phyloP scores from a whole-genome alignment of 2,329 filamentous ascomycete species.

The Sporothrix dimorphospora region DNA sequence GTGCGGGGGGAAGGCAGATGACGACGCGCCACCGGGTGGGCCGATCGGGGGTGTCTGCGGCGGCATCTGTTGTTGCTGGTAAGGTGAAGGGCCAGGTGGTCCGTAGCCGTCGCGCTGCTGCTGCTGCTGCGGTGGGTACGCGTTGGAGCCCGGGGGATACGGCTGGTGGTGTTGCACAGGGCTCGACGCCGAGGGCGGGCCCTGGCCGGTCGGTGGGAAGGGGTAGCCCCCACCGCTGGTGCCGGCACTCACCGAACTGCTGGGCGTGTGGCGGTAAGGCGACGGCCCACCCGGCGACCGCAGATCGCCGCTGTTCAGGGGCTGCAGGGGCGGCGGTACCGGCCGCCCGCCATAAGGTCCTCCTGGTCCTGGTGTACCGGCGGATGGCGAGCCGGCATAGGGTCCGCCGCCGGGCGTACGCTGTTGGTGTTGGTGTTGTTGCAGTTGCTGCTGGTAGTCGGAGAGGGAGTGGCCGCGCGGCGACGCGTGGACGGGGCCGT shows the following conservation, averaged over 20 bases:
- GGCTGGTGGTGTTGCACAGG: conserved; percentile 57
- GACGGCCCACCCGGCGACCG: conserved; percentile 56
- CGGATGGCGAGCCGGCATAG: conserved; percentile 43
- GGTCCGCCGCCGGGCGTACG: conserved; percentile 38
- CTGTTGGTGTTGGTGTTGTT: conserved; percentile 30
- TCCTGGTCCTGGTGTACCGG: conserved; percentile 35
- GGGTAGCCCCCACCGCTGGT: conserved; percentile 52
- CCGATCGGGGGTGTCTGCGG: conserved; percentile 55
- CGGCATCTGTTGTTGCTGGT: conserved; percentile 40
- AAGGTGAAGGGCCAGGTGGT: neutral
- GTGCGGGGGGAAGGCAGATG: conserved; percentile 40
- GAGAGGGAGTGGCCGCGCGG: conserved; percentile 51
- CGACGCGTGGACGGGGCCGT: conserved; percentile 52
- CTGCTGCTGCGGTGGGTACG: conserved; percentile 44
- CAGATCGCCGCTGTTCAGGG: conserved; percentile 50
- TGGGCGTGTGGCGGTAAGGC: conserved; percentile 55
- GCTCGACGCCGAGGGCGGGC: conserved; percentile 48
- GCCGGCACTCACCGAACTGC: conserved; percentile 47
- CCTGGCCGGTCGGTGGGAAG: conserved; percentile 49
- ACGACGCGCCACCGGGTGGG: conserved; percentile 44
- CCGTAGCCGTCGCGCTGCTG: conserved; percentile 11
- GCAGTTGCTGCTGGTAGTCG: conserved; percentile 45
- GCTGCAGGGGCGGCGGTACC: conserved; percentile 52
- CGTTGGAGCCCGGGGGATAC: conserved; percentile 44
- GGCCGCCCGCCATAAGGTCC: conserved; percentile 48